These are phyloP conservation scores for Beauveria brongniartii DNA, from an alignment of 2,329 filamentous ascomycete genomes.

Conservation along the genomic window DNA sequence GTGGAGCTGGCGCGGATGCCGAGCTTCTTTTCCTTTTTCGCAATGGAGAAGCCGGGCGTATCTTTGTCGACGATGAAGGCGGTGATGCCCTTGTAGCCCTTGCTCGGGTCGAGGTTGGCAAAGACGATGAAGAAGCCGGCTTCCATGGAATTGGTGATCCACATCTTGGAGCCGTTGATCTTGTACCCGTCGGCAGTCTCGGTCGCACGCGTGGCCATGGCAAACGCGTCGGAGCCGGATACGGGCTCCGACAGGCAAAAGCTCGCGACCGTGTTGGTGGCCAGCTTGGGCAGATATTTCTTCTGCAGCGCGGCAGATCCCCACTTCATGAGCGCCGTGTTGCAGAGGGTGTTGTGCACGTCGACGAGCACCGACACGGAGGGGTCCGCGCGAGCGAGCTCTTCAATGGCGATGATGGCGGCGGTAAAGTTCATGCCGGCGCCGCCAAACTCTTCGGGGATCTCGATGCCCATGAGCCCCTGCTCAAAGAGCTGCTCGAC, in stretches of 20 bases:
- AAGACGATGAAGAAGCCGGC: slow-evolving; percentile 96
- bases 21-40: slow-evolving; percentile 99
- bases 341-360: slow-evolving; percentile 96
- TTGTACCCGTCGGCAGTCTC: slow-evolving; percentile 78
- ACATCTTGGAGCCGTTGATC: slow-evolving; percentile 95
- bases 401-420: slow-evolving; percentile 93
- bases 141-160: slow-evolving; percentile 98
- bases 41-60: slow-evolving; percentile 82
- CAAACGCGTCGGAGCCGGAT: slow-evolving; percentile 93
- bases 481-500: slow-evolving; percentile 96
- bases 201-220: slow-evolving; percentile 80
- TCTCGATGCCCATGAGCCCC: slow-evolving; percentile 94
- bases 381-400: slow-evolving; percentile 87
- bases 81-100: slow-evolving; percentile 94
- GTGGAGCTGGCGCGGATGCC: slow-evolving; percentile 94
- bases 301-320: slow-evolving; percentile 70
- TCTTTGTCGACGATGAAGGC: slow-evolving; percentile 93
- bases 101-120: slow-evolving; percentile 84
- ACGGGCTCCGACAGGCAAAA: slow-evolving; percentile 91
- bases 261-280: slow-evolving; percentile 81
- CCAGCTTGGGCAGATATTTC: slow-evolving; percentile 81
- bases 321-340: slow-evolving; percentile 84
- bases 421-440: slow-evolving; percentile 98
- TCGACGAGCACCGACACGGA: slow-evolving; percentile 93
- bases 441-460: slow-evolving; percentile 93